Evolutionary conservation across 2,329 filamentous ascomycete species (phyloP).

Genomic region (Neocucurbitaria cava): DNA sequence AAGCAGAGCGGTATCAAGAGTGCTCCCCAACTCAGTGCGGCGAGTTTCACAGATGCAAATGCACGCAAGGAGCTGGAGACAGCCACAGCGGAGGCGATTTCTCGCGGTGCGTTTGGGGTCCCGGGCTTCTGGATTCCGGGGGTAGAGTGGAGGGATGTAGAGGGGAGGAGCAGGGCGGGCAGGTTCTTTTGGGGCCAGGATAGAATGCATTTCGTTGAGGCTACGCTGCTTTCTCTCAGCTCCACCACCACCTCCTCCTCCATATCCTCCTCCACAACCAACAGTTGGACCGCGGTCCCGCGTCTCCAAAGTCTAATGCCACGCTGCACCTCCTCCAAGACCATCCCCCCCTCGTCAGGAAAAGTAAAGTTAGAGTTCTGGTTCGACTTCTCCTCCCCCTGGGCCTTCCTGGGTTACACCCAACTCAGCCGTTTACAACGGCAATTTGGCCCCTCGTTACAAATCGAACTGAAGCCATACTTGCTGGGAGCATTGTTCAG

Average conservation of each 20-base stretch:
- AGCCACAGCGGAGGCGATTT: conserved; percentile 37
- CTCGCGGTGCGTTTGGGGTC: conserved; percentile 44
- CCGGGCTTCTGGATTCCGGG: conserved; percentile 44
- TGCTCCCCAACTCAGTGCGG: conserved; percentile 7
- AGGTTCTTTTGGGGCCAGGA: conserved; percentile 47
- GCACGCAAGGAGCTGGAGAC: conserved; percentile 35
- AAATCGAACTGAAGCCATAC: conserved; percentile 44
- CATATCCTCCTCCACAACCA: too few species aligned
- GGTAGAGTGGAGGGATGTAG: conserved; percentile 24
- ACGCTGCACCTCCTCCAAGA: conserved; percentile 20
- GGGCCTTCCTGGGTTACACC: conserved; percentile 45
- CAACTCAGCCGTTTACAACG: conserved; percentile 37
- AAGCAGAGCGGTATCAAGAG: conserved; percentile 30
- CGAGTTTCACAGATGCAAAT: conserved; percentile 20
- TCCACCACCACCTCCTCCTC: too few species aligned
- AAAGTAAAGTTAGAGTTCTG: conserved; percentile 39
- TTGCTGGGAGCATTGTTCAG: conserved; percentile 43
- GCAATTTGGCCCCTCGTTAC: conserved; percentile 30
- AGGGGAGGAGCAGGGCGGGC: conserved; percentile 18
- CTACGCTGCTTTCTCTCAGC: conserved; percentile 22
- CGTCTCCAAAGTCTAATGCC: conserved; percentile 33
- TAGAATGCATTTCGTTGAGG: conserved; percentile 48
- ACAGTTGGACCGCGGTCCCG: conserved; percentile 15
- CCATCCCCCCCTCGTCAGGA: conserved; percentile 1
- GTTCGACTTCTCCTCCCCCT: conserved; percentile 46